Percentiles rank a stretch among this genome's conserved stretches.
Conservation (phyloP, 2,329 filamentous ascomycete species). For the Pseudopithomyces maydicus region DNA sequence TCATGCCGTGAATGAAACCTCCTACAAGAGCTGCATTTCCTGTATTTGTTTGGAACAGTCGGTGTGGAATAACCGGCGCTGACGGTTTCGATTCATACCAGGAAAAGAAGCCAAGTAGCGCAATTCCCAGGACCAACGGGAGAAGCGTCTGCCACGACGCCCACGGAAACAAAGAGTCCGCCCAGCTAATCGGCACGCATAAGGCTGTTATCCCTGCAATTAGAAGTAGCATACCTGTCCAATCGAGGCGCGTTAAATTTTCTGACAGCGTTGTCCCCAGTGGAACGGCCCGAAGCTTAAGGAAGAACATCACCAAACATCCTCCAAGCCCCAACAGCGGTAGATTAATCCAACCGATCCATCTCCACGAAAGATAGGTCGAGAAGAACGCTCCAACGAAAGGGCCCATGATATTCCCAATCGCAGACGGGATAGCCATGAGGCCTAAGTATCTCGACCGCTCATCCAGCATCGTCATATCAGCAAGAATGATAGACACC, state of each 20-base stretch:
- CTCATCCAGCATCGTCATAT: constrained; percentile 57
- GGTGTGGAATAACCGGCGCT: constrained; percentile 56
- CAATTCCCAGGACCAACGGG: constrained; percentile 61
- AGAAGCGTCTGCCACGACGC: constrained; percentile 62
- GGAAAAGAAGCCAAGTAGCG: constrained; percentile 56
- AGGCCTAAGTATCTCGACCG: constrained; percentile 55
- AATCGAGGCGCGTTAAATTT: constrained; percentile 53
- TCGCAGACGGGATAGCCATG: constrained; percentile 55
- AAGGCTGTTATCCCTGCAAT: no score
- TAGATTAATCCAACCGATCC: constrained; percentile 47
- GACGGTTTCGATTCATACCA: constrained; percentile 57
- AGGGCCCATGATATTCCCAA: constrained; percentile 56
- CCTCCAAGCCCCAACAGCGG: constrained; percentile 51
- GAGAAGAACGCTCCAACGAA: constrained; percentile 55
- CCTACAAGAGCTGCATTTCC: constrained; percentile 55
- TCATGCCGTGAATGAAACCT: constrained; percentile 61
- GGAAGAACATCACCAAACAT: constrained; percentile 50
- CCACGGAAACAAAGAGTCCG: constrained; percentile 58
- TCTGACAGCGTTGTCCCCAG: constrained; percentile 45
- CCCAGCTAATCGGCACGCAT: constrained; percentile 58
- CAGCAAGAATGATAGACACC: constrained; percentile 55
- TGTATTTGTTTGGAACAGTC: constrained; percentile 54
- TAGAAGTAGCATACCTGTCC: constrained; percentile 55
- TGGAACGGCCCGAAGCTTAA: constrained; percentile 49
- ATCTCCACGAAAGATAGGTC: constrained; percentile 51